Evolutionary conservation across 139 green algal species (phyloP), one percentile per base, ranked within the genome.

Genomic region (Micromonas pusilla): DNA sequence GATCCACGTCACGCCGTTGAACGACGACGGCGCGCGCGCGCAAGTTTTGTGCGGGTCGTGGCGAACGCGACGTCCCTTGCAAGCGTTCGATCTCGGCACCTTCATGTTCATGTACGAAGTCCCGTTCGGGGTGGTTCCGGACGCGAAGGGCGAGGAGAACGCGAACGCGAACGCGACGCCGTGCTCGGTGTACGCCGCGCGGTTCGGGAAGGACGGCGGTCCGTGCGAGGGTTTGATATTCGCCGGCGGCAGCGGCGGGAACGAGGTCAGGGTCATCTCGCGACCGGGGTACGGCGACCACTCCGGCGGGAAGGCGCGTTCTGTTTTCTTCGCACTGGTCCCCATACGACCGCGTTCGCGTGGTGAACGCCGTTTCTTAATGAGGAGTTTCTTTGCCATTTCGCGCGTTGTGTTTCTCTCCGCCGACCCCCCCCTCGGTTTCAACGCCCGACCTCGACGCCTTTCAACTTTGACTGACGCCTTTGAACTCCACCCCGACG

Each of bases 1-100:
- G 0, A 30, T 89, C 26, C 83, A 87, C 30, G 63, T 20, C 45
- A 16, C 9, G 16, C 45, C 45, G n/a, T n/a, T n/a, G n/a, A 57
- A 57, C 45, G 45, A 16, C 9, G 45, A 57, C 45, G 9, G 45
- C 9, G 45, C 45, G 45, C 45, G 9, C 9, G 45, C 16, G 45
- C 45, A 57, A 16, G 45, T 16, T 57, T 57, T 9, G 45, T 57
- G 45, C 45, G 9, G 45, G 45, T 57, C 45, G 45, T 57, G 45
- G 45, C 9, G 45, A 57, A 16, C 9, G 9, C 45, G 45, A 9
- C 9, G 16, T 16, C 9, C 45, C 9, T 9, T 57, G 45, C 45
- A 57, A 16, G 45, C 16, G 45, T 57, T 9, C 9, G 45, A 57
- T 16, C 45, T 57, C 9, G 9, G 45, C 45, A 16, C 45, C 9